Base-by-base conservation (phyloP, 768 basidiomycete genomes). In the Russula sp. region DNA sequence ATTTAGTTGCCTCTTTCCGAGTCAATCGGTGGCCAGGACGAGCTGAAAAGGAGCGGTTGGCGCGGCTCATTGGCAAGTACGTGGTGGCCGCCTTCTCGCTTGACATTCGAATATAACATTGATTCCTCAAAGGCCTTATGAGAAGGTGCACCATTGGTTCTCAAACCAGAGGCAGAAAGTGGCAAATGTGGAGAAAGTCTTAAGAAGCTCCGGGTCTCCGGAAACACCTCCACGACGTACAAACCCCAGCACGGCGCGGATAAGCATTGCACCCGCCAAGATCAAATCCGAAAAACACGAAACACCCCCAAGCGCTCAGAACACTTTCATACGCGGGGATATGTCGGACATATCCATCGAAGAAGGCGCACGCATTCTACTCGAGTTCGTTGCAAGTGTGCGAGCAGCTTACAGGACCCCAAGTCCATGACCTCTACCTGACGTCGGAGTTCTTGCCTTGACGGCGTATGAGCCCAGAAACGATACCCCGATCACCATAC, bases 131-230 rank as follows among this genome's bases (percentile, higher is more conserved):
- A 64, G 63, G 40, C 49, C 63, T 11, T 64, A 59, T 20, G 57
- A 64, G 34, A 64, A 64, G 39, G 53, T 64, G 22, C 52, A 64
- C 16, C 63, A 64, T 35, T 64, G 63, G 63, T 64, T 64, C 58
- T 64, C 63, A 20, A 64, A 64, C 40, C 63, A 64, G 49, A 55
- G 63, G 49, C 63, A 64, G 34, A 64, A 64, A 50, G 27, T 56
- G 54, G 63, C 59, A 14, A 51, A 55, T 13, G 59, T 64, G 18
- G 63, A 64, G 42, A 64, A 60, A 44, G 58, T 47, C 4, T 20
- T 51, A 14, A 44, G 48, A 32, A 11, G 22, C 14, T 4, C 62
- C 13, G 45, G 22, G 27, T 14, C 51, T 20, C 11, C 44, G 3
- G 57, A 59, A 16, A 47, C 49, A 3, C n/a, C 57, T n/a, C 37